Base-by-base conservation (phyloP, 495 filamentous ascomycete genomes). In the Aspergillus ostianus region DNA sequence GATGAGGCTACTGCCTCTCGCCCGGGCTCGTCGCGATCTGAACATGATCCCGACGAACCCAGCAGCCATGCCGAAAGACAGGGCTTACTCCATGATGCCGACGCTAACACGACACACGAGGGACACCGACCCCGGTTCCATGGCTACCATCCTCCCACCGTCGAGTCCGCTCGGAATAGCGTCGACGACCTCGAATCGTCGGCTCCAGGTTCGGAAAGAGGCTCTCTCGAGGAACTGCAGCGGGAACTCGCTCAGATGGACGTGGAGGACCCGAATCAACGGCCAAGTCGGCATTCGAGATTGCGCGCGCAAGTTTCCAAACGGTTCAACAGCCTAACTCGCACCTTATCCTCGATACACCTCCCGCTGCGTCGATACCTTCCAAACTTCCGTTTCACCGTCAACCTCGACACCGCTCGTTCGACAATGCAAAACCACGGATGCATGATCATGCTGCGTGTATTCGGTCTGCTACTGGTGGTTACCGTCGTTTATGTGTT, bases 211-310 rank as follows among this genome's bases (percentile, higher is more conserved):
- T 82, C 78, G 19, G 70, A 70, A 51, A 73, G 80, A 55, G 71
- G 70, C 41, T 83, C 80, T 48, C 72, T 78, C 32, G 90, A 89
- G 41, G 80, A 80, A 55, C 77, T 96, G 52, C 85, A 88, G 59
- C 81, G 85, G 64, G 90, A 92, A 75, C 88, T 98, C 73, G 85
- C 91, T 63, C 88, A 97, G 80, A 85, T 98, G 84, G 93, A 96
- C 66, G 84, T 96, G 7, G 79, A 91, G 61, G 93, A 97, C 66
- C 85, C 87, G 4, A 82, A 57, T 12, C 71, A 66, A 79, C 55
- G 77, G 69, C 54, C 78, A 61, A 64, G 68, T 62, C 65, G 67
- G 62, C 70, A 74, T 47, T 64, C 74, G 27, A 69, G 68, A 30
- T 70, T 84, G 59, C 64, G 77, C 32, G 72, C 71, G 53, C 79